phyloP scores from a whole-genome alignment of 192 early-diverging fungal species.

The Allomyces arbusculus region DNA sequence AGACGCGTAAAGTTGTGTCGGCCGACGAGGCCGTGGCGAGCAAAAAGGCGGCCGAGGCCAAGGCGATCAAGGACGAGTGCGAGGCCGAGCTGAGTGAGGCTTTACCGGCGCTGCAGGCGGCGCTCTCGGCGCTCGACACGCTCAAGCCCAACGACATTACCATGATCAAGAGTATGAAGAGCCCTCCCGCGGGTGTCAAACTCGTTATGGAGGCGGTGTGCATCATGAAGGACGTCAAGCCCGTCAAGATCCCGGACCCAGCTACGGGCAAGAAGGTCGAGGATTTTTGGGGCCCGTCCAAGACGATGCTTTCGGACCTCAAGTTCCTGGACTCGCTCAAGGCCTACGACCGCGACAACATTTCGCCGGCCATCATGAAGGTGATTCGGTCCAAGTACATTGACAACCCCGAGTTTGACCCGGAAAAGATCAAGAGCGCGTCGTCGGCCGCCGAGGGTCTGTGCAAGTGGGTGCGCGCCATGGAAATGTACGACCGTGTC shows the following conservation, averaged over 20 bases:
- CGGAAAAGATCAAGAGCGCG: slow-evolving; percentile 91
- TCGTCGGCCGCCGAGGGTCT: slow-evolving; percentile 94
- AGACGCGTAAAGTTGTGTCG: slow-evolving; percentile 58
- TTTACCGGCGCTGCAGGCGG: slow-evolving; percentile 88
- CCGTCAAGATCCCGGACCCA: background rate
- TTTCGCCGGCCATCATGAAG: slow-evolving; percentile 56
- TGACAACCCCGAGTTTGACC: slow-evolving; percentile 70
- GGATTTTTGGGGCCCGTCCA: slow-evolving; percentile 79
- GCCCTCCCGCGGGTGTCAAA: slow-evolving; percentile 88
- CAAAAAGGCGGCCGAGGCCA: slow-evolving; percentile 48
- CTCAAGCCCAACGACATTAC: slow-evolving; percentile 94
- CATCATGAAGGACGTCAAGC: slow-evolving; percentile 64
- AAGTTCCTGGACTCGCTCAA: slow-evolving; percentile 95
- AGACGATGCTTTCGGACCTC: slow-evolving; percentile 70
- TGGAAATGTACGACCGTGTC: slow-evolving; percentile 79
- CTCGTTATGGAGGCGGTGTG: slow-evolving; percentile 95
- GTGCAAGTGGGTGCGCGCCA: slow-evolving; percentile 92
- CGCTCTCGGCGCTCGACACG: slow-evolving; percentile 72
- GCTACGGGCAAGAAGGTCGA: slow-evolving; percentile 13
- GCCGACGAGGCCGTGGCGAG: slow-evolving; percentile 55
- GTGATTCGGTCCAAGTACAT: slow-evolving; percentile 61
- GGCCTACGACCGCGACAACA: slow-evolving; percentile 71
- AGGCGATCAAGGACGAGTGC: slow-evolving; percentile 53
- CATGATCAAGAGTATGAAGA: slow-evolving; percentile 89
- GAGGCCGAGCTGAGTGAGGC: slow-evolving; percentile 74